Percentiles rank a stretch among this genome's conserved stretches.
phyloP scores from a whole-genome alignment of 1,139 yeast genomes.

The Geotrichum australiense region DNA sequence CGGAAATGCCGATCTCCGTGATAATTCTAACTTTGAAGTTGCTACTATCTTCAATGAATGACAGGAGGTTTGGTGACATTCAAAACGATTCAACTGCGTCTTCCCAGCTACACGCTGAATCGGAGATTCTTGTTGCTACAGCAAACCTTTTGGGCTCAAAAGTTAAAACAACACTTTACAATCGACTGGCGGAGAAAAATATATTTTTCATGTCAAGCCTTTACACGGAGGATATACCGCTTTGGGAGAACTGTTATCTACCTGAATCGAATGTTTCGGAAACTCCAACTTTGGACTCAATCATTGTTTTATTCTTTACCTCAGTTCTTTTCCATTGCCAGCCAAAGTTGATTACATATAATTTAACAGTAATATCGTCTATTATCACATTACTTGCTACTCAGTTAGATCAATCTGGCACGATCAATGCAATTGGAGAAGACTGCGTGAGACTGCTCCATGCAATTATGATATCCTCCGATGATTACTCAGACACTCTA shows the following conservation, averaged over 20 bases:
- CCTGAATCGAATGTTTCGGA: no score
- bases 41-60: background rate
- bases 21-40: background rate
- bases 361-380: slow-evolving; percentile 5
- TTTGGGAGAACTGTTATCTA: no score
- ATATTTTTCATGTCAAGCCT: background rate
- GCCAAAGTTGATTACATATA: slow-evolving; percentile 5
- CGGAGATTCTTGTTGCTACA: no score
- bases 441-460: slow-evolving; percentile 23
- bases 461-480: slow-evolving; percentile 22
- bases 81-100: background rate
- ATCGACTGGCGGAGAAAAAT: slow-evolving; percentile 1
- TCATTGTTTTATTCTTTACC: slow-evolving; percentile 18
- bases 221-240: no score
- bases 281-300: no score
- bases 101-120: background rate
- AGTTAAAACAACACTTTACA: no score
- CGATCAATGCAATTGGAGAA: background rate
- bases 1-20: background rate
- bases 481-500: slow-evolving; percentile 19
- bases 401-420: slow-evolving; percentile 18
- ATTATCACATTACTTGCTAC: slow-evolving; percentile 16
- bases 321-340: slow-evolving; percentile 15
- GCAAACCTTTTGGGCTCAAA: no score
- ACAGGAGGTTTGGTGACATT: background rate